Percentiles rank a stretch among this genome's conserved stretches.
These are phyloP conservation scores for Colletotrichum liaoningense DNA, from an alignment of 2,329 filamentous ascomycete species.

Conservation along the genomic window DNA sequence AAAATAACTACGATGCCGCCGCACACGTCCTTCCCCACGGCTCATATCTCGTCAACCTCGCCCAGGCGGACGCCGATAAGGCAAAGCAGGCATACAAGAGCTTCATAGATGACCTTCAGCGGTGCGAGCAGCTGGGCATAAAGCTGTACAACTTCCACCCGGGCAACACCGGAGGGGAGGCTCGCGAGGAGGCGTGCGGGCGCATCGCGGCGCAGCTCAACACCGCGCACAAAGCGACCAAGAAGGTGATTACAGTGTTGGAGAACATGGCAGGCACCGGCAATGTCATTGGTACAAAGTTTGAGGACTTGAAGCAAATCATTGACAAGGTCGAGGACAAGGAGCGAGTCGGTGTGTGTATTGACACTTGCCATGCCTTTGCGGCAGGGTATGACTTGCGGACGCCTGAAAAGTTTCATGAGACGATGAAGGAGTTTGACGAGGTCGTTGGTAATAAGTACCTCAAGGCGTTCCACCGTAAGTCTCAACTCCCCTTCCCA, in stretches of 20 bases:
- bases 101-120: conserved; percentile 88
- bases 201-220: conserved; percentile 88
- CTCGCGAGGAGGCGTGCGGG: conserved; percentile 75
- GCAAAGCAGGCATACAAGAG: conserved; percentile 85
- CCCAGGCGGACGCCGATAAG: conserved; percentile 82
- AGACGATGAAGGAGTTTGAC: conserved; percentile 82
- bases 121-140: conserved; percentile 89
- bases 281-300: conserved; percentile 86
- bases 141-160: conserved; percentile 98
- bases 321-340: conserved; percentile 86
- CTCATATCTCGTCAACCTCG: conserved; percentile 96
- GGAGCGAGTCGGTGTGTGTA: conserved; percentile 87
- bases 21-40: conserved; percentile 90
- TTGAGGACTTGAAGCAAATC: conserved; percentile 88
- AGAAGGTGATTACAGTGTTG: conserved; percentile 82
- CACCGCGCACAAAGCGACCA: conserved; percentile 80
- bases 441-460: conserved; percentile 81
- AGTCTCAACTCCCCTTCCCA: conserved; percentile 19
- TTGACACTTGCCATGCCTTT: conserved; percentile 97
- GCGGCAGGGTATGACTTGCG: conserved; percentile 93
- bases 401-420: conserved; percentile 76
- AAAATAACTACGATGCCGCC: conserved; percentile 77
- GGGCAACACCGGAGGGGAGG: conserved; percentile 79
- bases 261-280: conserved; percentile 96
- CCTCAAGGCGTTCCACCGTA: conserved; percentile 82